These are phyloP conservation scores for Rhizophagus prolifer DNA, from an alignment of 192 early-diverging fungal species.

Conservation along the genomic window DNA sequence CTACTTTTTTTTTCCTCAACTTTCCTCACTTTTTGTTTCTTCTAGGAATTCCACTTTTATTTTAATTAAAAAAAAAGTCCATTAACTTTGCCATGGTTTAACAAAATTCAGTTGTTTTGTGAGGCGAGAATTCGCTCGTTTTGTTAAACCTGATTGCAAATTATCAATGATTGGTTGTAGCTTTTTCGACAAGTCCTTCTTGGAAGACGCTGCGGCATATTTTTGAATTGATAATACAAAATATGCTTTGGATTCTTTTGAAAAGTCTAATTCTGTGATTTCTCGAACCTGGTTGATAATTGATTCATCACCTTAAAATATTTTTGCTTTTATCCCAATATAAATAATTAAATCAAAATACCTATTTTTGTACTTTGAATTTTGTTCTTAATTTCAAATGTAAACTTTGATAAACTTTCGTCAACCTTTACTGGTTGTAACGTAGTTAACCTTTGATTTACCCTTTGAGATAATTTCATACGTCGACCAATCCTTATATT, in stretches of 20 bases:
- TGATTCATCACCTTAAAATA: background rate
- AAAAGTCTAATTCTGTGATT: background rate
- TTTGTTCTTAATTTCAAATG: background rate
- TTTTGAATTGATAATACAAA: background rate
- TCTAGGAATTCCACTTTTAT: too few relatives aligned
- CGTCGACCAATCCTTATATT: background rate
- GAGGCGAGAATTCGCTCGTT: background rate
- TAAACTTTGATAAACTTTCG: background rate
- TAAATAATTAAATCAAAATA: background rate
- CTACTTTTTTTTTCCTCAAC: too few relatives aligned
- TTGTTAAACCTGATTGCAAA: background rate
- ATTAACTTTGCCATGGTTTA: background rate
- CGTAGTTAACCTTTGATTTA: background rate
- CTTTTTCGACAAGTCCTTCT: background rate
- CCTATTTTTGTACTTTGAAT: background rate
- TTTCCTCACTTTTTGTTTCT: too few relatives aligned
- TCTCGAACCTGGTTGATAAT: background rate
- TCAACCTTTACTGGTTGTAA: background rate
- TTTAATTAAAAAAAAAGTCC: too few relatives aligned
- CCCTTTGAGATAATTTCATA: background rate
- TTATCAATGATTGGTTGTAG: background rate
- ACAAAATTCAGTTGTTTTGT: constrained; percentile 15
- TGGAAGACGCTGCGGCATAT: background rate
- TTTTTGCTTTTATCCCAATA: background rate
- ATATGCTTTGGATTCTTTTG: background rate